These are phyloP conservation scores for Aphelidium insulamus DNA, from an alignment of 371 early-diverging fungal species.

Conservation along the genomic window DNA sequence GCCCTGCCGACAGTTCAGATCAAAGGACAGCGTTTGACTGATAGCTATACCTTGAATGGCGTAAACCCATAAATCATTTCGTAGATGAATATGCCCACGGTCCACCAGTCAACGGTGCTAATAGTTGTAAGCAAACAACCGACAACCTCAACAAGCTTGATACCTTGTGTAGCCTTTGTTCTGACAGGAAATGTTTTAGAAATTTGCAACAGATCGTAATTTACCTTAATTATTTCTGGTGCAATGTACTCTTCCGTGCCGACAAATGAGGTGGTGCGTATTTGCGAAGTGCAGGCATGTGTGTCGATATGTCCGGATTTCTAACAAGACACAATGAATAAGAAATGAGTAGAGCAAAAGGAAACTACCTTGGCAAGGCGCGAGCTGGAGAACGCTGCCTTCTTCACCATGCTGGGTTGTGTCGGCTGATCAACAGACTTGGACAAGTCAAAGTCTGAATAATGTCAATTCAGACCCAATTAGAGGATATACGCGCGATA, in stretches of 20 bases:
- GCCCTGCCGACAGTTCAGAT: too few relatives aligned
- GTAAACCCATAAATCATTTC: conserved; percentile 89
- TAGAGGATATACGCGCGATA: not conserved
- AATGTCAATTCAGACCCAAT: not conserved
- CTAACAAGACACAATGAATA: conserved; percentile 1
- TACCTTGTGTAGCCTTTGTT: not conserved
- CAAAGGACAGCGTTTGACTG: too few relatives aligned
- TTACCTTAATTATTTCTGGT: conserved; percentile 43
- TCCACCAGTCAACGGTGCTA: conserved; percentile 96
- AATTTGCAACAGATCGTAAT: not conserved
- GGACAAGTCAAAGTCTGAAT: conserved; percentile 71
- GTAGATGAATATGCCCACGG: conserved; percentile 83
- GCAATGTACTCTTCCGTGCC: conserved; percentile 95
- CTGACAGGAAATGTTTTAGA: not conserved
- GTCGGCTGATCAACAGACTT: conserved; percentile 60
- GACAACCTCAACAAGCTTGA: conserved; percentile 23
- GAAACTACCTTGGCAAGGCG: conserved; percentile 11
- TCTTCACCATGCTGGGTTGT: conserved; percentile 48
- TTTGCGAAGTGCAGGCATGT: conserved; percentile 51
- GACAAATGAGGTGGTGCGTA: conserved; percentile 87
- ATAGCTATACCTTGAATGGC: conserved; percentile 94
- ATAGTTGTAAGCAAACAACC: not conserved
- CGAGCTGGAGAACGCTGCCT: too few relatives aligned
- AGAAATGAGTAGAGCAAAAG: not conserved
- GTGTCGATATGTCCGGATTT: conserved; percentile 45